phyloP scores from a whole-genome alignment of 345 rosid genomes.

The Luvunga scandens region DNA sequence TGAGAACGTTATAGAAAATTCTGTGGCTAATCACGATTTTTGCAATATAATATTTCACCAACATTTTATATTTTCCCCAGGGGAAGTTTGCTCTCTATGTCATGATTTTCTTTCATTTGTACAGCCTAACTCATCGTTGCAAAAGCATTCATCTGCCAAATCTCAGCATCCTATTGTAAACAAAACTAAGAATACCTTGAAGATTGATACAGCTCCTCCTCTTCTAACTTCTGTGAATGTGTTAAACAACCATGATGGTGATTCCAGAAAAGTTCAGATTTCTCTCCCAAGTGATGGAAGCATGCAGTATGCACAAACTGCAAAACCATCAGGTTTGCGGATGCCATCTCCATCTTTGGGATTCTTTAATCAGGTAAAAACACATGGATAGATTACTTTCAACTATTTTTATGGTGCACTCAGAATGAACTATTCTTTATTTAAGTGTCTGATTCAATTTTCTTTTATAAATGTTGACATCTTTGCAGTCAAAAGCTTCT shows the following conservation, averaged over 20 bases:
- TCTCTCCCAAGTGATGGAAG: constrained; percentile 31
- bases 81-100: constrained; percentile 5
- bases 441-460: constrained; percentile 5
- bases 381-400: background rate
- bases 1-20: constrained; percentile 29
- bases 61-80: background rate
- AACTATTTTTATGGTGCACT: background rate
- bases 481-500: constrained; percentile 66
- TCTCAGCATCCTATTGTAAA: constrained; percentile 27
- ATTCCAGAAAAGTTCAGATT: constrained; percentile 22
- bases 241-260: constrained; percentile 25
- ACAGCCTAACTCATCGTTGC: constrained; percentile 40
- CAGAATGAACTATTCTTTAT: background rate
- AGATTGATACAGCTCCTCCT: constrained; percentile 32
- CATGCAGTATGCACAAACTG: constrained; percentile 28
- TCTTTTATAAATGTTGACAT: constrained; percentile 10
- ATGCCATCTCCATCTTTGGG: constrained; percentile 88
- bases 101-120: constrained; percentile 15
- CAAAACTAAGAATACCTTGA: constrained; percentile 26
- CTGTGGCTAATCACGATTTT: constrained; percentile 11
- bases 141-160: constrained; percentile 33
- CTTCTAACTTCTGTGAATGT: constrained; percentile 28
- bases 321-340: constrained; percentile 83
- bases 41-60: constrained; percentile 6
- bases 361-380: constrained; percentile 71